A percentile compares a stretch with the other conserved stretches of the same genome.
These are phyloP conservation scores for Dioszegia crocea DNA, from an alignment of 768 basidiomycete species.

Conservation along the genomic window DNA sequence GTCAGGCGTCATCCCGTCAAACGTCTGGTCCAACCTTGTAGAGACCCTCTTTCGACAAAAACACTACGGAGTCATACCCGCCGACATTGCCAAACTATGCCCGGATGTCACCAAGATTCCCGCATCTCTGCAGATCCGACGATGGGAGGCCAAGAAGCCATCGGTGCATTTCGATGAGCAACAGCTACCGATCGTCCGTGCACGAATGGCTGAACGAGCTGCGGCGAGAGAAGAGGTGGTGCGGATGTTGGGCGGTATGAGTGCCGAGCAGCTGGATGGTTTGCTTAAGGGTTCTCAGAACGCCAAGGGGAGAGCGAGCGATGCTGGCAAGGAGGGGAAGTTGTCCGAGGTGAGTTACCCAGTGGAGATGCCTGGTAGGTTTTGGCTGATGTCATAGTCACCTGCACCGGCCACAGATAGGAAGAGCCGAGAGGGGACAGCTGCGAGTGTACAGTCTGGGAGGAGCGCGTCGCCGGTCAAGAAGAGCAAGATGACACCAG, in stretches of 20 bases:
- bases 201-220: slow-evolving; percentile 17
- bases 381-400: slow-evolving; percentile 7
- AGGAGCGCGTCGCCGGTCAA: slow-evolving; percentile 36
- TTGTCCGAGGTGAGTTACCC: slow-evolving; percentile 5
- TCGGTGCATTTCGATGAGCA: slow-evolving; percentile 19
- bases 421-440: slow-evolving; percentile 34
- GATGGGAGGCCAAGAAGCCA: slow-evolving; percentile 36
- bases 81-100: slow-evolving; percentile 27
- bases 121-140: slow-evolving; percentile 27
- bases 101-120: slow-evolving; percentile 19
- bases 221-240: slow-evolving; percentile 24
- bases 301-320: slow-evolving; percentile 7
- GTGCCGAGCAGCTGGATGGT: slow-evolving; percentile 33
- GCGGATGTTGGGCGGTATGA: slow-evolving; percentile 26
- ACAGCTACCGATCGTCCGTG: slow-evolving; percentile 7
- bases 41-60: slow-evolving; percentile 24
- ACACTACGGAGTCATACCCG: slow-evolving; percentile 30
- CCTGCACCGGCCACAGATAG: slow-evolving; percentile 10
- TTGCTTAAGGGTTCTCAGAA: slow-evolving; percentile 26
- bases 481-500: slow-evolving; percentile 32
- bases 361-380: too few relatives aligned
- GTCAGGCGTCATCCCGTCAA: slow-evolving; percentile 20
- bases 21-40: slow-evolving; percentile 20
- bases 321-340: background rate
- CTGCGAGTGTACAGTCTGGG: slow-evolving; percentile 30